Conservation (phyloP, 345 rosid genomes). For the Diplotaxis tenuifolia region DNA sequence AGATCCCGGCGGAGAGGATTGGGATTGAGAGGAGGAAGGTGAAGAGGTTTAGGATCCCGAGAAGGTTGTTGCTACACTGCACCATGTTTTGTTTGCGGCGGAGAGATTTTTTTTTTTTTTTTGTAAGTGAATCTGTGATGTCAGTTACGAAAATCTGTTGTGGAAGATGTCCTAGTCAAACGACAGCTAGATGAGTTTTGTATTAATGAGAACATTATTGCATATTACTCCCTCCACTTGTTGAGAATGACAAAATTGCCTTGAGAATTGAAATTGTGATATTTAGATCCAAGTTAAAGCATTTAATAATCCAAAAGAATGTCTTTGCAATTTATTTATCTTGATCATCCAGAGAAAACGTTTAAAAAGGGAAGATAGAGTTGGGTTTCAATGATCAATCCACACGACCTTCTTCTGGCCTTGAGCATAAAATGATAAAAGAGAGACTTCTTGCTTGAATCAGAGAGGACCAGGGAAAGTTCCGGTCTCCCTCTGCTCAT, state of each 20-base stretch:
- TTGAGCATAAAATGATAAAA: slow-evolving; percentile 2
- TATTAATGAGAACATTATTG: background rate
- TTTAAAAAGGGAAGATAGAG: background rate
- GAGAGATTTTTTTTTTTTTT: background rate
- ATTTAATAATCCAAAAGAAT: slow-evolving; percentile 11
- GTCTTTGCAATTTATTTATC: slow-evolving; percentile 21
- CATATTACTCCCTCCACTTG: slow-evolving; percentile 1
- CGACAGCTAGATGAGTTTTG: slow-evolving; percentile 14
- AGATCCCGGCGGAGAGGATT: slow-evolving; percentile 75
- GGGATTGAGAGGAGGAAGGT: slow-evolving; percentile 84
- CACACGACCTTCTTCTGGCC: slow-evolving; percentile 26
- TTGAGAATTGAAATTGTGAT: background rate
- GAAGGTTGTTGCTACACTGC: slow-evolving; percentile 74
- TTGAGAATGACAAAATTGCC: background rate
- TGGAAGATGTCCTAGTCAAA: background rate
- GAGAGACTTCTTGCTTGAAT: background rate
- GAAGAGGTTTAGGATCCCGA: slow-evolving; percentile 76
- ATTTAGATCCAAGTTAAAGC: background rate
- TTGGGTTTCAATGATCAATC: background rate
- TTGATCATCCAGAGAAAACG: slow-evolving; percentile 5
- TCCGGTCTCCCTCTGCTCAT: slow-evolving; percentile 84
- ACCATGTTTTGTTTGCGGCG: slow-evolving; percentile 24
- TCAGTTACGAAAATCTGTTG: slow-evolving; percentile 37
- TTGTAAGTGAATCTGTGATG: background rate
- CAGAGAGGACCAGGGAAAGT: slow-evolving; percentile 83